phyloP scores from a whole-genome alignment of 2,329 filamentous ascomycete genomes.

The Calonectria naviculata region DNA sequence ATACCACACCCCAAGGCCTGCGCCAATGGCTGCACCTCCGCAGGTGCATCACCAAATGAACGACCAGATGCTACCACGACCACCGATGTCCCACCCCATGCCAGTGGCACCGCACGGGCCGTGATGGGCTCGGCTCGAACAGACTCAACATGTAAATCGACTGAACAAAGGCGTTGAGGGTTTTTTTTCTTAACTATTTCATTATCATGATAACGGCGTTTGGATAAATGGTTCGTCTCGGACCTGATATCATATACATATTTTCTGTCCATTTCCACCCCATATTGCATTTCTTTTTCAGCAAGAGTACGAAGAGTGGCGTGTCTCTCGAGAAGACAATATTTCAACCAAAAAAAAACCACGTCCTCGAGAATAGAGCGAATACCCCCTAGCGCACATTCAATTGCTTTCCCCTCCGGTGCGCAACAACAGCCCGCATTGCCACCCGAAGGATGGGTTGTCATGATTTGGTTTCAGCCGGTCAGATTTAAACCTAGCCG shows the following conservation, averaged over 20 bases:
- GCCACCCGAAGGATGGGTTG: constrained; percentile 20
- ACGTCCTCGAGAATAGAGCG: constrained; percentile 23
- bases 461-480: constrained; percentile 22
- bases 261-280: not conserved
- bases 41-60: constrained; percentile 35
- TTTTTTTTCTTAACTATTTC: constrained; percentile 9
- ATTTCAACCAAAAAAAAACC: not conserved
- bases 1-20: constrained; percentile 39
- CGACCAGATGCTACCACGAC: constrained; percentile 36
- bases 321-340: constrained; percentile 3
- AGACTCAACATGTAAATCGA: constrained; percentile 3
- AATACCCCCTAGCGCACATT: constrained; percentile 26
- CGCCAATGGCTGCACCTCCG: constrained; percentile 37
- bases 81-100: constrained; percentile 39
- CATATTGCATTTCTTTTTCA: not conserved
- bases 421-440: constrained; percentile 18
- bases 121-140: constrained; percentile 12
- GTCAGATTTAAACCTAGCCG: constrained; percentile 8
- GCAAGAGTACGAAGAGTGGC: constrained; percentile 14
- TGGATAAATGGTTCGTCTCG: constrained; percentile 17
- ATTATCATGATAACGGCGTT: constrained; percentile 28
- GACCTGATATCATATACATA: not conserved
- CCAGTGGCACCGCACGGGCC: constrained; percentile 35
- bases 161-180: constrained; percentile 10
- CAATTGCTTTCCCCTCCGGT: constrained; percentile 19